These are phyloP conservation scores for Tilletia caries DNA, from an alignment of 1,284 basidiomycete species.

Conservation along the genomic window DNA sequence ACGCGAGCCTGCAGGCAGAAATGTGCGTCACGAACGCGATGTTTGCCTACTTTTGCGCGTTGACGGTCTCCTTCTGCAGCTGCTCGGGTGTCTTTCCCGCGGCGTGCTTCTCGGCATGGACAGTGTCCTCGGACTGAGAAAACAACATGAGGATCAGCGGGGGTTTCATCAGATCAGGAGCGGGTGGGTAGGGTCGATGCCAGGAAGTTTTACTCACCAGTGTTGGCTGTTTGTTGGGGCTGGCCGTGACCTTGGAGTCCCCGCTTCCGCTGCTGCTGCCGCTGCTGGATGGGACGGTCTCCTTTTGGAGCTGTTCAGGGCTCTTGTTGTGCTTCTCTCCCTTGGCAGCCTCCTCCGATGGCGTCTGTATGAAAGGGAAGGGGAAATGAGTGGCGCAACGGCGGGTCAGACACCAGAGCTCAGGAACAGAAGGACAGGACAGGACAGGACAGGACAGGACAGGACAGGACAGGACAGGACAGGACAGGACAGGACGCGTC, in stretches of 20 bases:
- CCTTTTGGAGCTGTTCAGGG: slow-evolving; percentile 34
- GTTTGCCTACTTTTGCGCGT: too few relatives aligned
- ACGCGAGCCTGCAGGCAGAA: too few relatives aligned
- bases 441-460: too few relatives aligned
- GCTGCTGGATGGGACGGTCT: slow-evolving; percentile 4
- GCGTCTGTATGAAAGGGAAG: neutral
- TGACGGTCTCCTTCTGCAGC: slow-evolving; percentile 28
- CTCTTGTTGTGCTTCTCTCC: slow-evolving; percentile 31
- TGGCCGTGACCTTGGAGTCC: slow-evolving; percentile 1
- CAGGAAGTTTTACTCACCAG: neutral
- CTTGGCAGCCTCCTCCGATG: slow-evolving; percentile 36
- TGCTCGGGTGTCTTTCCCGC: slow-evolving; percentile 24
- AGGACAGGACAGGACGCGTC: too few relatives aligned
- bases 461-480: too few relatives aligned
- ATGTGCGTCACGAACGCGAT: too few relatives aligned
- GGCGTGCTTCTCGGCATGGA: slow-evolving; percentile 35
- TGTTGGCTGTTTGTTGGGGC: slow-evolving; percentile 5
- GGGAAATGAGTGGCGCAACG: neutral
- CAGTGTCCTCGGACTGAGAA: slow-evolving; percentile 31
- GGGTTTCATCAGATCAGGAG: too few relatives aligned
- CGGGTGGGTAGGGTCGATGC: too few relatives aligned
- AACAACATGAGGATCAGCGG: neutral
- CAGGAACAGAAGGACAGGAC: too few relatives aligned
- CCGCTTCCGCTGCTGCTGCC: neutral
- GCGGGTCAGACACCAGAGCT: too few relatives aligned